Evolutionary conservation across 768 basidiomycete genomes (phyloP).

Genomic region (Auricularia sp.): DNA sequence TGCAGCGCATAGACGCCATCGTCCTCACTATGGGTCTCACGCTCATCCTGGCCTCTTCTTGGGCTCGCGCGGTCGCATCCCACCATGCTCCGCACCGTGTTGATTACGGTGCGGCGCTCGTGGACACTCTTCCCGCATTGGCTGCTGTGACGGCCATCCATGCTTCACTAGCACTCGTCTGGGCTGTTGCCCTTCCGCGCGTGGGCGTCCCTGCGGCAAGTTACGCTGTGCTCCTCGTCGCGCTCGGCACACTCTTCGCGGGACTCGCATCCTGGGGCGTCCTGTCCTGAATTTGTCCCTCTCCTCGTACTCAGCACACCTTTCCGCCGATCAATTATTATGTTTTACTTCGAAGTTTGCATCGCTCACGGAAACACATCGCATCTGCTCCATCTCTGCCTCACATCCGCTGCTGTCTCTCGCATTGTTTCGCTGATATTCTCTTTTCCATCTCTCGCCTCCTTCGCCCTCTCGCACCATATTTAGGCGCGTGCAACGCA

Average conservation of each 20-base stretch:
- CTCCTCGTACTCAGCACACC: too few species aligned
- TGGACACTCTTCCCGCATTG: constrained; percentile 27
- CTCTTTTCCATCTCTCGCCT: too few species aligned
- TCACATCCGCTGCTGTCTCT: too few species aligned
- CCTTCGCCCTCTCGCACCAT: too few species aligned
- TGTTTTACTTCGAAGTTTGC: too few species aligned
- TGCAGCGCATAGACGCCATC: constrained; percentile 68
- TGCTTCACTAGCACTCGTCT: constrained; percentile 47
- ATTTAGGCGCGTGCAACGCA: too few species aligned
- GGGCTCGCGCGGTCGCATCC: constrained; percentile 28
- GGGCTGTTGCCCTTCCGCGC: constrained; percentile 56
- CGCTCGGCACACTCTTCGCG: constrained; percentile 59
- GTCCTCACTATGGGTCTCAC: constrained; percentile 59
- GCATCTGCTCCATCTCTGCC: too few species aligned
- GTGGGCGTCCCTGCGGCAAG: constrained; percentile 71
- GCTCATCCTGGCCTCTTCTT: constrained; percentile 30
- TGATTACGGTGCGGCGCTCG: constrained; percentile 18
- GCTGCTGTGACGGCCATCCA: constrained; percentile 40
- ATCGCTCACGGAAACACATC: too few species aligned
- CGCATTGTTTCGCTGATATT: too few species aligned
- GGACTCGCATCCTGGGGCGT: constrained; percentile 68
- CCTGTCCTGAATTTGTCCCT: constrained; percentile 29
- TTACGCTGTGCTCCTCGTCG: constrained; percentile 57
- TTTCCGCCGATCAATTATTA: background rate
- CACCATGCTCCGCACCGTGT: constrained; percentile 14